Conservation (phyloP, 2,329 filamentous ascomycete species). For the Cryoendolithus antarcticus region DNA sequence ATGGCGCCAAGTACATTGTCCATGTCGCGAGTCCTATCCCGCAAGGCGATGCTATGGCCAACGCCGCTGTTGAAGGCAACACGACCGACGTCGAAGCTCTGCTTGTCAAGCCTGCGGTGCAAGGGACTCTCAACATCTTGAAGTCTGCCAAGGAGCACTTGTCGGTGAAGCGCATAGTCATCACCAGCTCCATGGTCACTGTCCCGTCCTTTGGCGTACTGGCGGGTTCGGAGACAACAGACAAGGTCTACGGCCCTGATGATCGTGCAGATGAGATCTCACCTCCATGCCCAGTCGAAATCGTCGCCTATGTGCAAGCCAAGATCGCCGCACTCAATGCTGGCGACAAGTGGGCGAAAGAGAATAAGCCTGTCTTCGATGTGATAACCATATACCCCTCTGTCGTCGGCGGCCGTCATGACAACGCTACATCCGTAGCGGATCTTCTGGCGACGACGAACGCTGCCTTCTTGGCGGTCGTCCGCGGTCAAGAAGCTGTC, state of each 20-base stretch:
- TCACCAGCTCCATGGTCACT: constrained; percentile 19
- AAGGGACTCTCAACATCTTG: constrained; percentile 27
- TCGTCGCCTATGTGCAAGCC: constrained; percentile 8
- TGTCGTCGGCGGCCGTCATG: constrained; percentile 3
- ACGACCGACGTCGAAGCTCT: constrained; percentile 4
- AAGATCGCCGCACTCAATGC: constrained; percentile 10
- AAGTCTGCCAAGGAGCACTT: constrained; percentile 23
- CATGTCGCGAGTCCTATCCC: constrained; percentile 17
- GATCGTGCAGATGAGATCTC: background rate
- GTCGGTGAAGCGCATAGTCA: constrained; percentile 27
- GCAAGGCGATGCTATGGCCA: constrained; percentile 2
- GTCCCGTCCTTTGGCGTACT: constrained; percentile 1
- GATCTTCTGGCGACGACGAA: too few relatives aligned
- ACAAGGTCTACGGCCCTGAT: background rate
- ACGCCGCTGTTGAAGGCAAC: too few relatives aligned
- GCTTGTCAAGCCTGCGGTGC: constrained; percentile 16
- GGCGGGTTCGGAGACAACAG: background rate
- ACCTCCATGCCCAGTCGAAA: background rate
- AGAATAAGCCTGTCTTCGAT: constrained; percentile 11
- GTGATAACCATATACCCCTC: constrained; percentile 12
- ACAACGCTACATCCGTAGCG: too few relatives aligned
- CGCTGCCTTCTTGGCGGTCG: too few relatives aligned
- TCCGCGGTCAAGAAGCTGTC: background rate
- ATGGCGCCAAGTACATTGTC: constrained; percentile 29
- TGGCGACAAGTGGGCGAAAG: constrained; percentile 7